Base-by-base conservation (phyloP, 768 basidiomycete species). In the Podaxis sp. region DNA sequence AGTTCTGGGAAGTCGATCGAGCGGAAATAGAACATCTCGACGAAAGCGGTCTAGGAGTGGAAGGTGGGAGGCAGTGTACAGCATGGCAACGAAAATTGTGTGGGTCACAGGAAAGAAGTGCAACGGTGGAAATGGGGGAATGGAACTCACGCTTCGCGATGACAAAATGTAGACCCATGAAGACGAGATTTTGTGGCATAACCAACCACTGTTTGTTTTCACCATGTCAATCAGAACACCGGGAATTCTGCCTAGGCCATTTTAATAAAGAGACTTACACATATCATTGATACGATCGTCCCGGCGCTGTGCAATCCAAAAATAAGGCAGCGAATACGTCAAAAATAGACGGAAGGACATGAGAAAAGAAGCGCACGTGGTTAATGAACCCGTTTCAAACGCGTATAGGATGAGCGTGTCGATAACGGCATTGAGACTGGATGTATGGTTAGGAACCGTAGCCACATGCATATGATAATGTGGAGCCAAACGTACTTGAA, bases 381-480 rank as follows among this genome's bases (percentile, higher is more conserved):
- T 84, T 19, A 85, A 68, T 17, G 76, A 72, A 15, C 82, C 83
- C 38, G 79, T 84, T 66, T 85, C 83, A 59, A 84, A 81, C 0
- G 82, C 75, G 66, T 85, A 85, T 13, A 78, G 67, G 33, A 80
- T 80, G 25, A 84, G 71, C 1, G 77, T 69, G 50, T 82, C 75
- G 55, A 85, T 78, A 27, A 84, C 68, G 0, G 73, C 74, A 62
- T 83, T 82, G 57, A 84, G 61, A 56, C 82, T 84, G 50, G 46
- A 55, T 41, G 27, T 15, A n/a, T 37, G 17, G 8, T 49, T 47
- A 11, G 22, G 17, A 17, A 17, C 43, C 15, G 43, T 17, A 19
- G 24, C 8, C 15, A 51, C 55, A 47, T 15, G 15, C 15, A 47
- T 24, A 25, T 2, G 1, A 40, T 25, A 13, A 27, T 43, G 36